These are phyloP conservation scores for Botryotinia narcissicola DNA, from an alignment of 2,329 filamentous ascomycete genomes.

Conservation along the genomic window DNA sequence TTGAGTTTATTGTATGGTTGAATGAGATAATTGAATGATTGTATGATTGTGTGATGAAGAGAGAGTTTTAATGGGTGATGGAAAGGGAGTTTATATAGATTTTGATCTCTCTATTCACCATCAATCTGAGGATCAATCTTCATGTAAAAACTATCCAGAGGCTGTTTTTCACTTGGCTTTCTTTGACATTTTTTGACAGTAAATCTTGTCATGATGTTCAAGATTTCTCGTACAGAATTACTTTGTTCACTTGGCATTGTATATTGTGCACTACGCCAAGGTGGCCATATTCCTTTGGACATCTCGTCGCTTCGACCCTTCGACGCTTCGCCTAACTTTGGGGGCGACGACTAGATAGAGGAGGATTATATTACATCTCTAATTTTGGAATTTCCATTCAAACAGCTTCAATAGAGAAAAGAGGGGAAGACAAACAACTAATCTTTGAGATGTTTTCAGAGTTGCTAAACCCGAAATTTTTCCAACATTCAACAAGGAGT, in stretches of 20 bases:
- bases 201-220: not conserved
- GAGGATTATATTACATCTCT: not conserved
- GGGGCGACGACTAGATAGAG: not conserved
- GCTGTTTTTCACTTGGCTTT: not conserved
- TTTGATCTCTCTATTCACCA: not conserved
- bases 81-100: not conserved
- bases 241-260: not conserved
- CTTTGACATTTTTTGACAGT: not conserved
- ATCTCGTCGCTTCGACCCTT: not conserved
- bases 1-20: not conserved
- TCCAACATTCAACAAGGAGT: not conserved
- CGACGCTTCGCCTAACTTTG: not conserved
- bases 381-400: not conserved
- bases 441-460: rapidly evolving
- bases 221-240: not conserved
- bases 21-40: not conserved
- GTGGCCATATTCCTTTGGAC: not conserved
- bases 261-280: not conserved
- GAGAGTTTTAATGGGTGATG: not conserved
- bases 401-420: not conserved
- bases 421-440: not conserved
- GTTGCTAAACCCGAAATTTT: not conserved
- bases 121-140: not conserved
- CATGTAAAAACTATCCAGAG: not conserved
- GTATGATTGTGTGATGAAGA: not conserved